These are phyloP conservation scores for Grigorovia humatica DNA, from an alignment of 805 yeast genomes.

Conservation along the genomic window DNA sequence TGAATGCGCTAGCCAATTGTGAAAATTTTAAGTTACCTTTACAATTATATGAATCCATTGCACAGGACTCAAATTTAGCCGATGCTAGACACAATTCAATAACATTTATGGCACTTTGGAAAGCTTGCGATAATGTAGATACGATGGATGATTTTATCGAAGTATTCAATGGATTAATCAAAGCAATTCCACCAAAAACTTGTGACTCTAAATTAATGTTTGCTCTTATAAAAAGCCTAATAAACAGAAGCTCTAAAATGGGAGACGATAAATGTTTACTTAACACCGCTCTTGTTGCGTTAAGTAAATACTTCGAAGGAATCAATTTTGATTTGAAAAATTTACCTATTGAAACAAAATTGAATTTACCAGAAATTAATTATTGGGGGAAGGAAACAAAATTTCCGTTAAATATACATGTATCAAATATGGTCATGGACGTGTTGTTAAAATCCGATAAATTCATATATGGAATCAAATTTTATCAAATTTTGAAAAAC, in stretches of 20 bases:
- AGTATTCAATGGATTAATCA: slow-evolving; percentile 12
- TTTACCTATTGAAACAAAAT: slow-evolving; percentile 1
- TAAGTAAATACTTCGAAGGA: slow-evolving; percentile 12
- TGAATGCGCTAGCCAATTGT: slow-evolving; percentile 36
- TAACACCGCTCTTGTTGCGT: slow-evolving; percentile 5
- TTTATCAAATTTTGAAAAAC: slow-evolving; percentile 5
- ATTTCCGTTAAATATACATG: slow-evolving; percentile 10
- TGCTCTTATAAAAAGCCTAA: slow-evolving; percentile 16
- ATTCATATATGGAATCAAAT: slow-evolving; percentile 12
- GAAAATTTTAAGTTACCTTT: slow-evolving; percentile 31
- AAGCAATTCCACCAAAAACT: slow-evolving; percentile 10
- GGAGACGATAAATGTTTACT: slow-evolving; percentile 1
- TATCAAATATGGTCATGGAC: slow-evolving; percentile 15
- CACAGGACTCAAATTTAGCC: slow-evolving; percentile 4
- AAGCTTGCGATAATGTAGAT: slow-evolving; percentile 13
- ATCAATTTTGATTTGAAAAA: slow-evolving; percentile 1
- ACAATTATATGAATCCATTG: slow-evolving; percentile 27
- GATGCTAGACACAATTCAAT: slow-evolving; percentile 15
- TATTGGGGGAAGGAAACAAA: slow-evolving; percentile 10
- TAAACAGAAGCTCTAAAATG: slow-evolving; percentile 6
- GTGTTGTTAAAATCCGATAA: slow-evolving; percentile 9
- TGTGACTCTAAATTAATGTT: slow-evolving; percentile 19
- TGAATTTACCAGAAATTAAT: slow-evolving; percentile 9
- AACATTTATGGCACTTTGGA: slow-evolving; percentile 17
- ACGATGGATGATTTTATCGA: slow-evolving; percentile 13